Evolutionary conservation across 2,329 filamentous ascomycete species (phyloP).

Genomic region (Colletotrichum navitas): DNA sequence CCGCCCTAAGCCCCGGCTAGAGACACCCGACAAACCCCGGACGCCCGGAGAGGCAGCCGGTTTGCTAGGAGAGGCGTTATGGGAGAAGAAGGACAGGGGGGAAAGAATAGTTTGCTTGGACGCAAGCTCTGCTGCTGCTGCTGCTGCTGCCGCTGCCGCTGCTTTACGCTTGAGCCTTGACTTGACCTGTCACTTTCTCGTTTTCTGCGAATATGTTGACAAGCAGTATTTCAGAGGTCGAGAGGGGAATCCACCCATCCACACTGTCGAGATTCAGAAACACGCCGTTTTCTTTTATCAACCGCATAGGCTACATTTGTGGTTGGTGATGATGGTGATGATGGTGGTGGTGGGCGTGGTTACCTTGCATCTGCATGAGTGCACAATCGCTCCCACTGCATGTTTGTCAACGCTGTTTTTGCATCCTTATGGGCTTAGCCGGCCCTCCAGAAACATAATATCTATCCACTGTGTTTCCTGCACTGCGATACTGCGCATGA

Average conservation of each 20-base stretch:
- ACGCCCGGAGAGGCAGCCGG: constrained; percentile 39
- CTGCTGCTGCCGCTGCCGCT: background rate
- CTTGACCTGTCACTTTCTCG: constrained; percentile 30
- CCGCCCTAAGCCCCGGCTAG: constrained; percentile 30
- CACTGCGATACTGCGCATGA: constrained; percentile 28
- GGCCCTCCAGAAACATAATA: background rate
- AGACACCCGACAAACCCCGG: constrained; percentile 29
- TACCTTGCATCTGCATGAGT: constrained; percentile 18
- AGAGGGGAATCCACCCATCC: constrained; percentile 14
- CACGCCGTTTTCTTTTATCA: constrained; percentile 11
- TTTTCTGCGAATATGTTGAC: constrained; percentile 14
- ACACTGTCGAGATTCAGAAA: constrained; percentile 21
- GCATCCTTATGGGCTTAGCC: background rate
- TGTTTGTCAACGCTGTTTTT: constrained; percentile 13
- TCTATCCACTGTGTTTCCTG: background rate
- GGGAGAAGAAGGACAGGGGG: background rate
- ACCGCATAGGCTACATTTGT: background rate
- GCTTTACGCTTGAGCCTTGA: constrained; percentile 1
- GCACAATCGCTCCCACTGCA: background rate
- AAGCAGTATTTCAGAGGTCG: background rate
- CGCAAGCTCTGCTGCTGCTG: constrained; percentile 1
- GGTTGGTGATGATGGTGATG: background rate
- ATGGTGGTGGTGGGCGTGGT: background rate
- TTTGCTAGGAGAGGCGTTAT: constrained; percentile 22
- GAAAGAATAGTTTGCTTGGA: constrained; percentile 1